Evolutionary conservation across 139 green algal species (phyloP).

Genomic region (Closterium sp.): DNA sequence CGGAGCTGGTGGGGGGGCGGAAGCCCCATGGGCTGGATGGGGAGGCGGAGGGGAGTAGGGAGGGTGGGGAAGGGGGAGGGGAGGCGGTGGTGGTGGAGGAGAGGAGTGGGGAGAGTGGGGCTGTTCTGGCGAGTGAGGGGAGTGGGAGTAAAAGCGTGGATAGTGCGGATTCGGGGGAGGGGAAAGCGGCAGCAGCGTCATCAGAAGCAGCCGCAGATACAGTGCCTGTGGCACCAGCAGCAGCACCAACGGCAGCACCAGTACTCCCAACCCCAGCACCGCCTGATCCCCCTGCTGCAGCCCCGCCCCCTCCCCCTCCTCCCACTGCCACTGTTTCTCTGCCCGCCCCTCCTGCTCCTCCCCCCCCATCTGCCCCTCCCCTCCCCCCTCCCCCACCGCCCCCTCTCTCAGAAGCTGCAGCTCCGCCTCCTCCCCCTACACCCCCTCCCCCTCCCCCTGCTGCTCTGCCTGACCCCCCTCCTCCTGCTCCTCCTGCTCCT

Average conservation of each 20-base stretch:
- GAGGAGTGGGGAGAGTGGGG: background rate
- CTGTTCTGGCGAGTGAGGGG: background rate
- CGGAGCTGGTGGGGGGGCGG: background rate
- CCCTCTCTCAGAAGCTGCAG: background rate
- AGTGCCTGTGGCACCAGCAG: background rate
- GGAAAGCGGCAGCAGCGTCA: background rate
- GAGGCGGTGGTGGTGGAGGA: background rate
- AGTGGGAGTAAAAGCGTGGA: background rate
- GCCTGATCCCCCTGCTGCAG: background rate
- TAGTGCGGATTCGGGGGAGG: background rate
- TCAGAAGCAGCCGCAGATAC: background rate
- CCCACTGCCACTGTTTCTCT: background rate
- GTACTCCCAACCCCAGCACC: background rate
- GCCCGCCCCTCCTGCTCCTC: background rate
- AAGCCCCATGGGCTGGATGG: background rate
- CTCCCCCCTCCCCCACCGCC: background rate
- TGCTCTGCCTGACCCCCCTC: background rate
- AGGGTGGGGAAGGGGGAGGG: background rate
- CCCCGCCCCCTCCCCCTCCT: background rate
- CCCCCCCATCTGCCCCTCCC: background rate
- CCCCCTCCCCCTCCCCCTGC: background rate
- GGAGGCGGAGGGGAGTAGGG: too few relatives aligned
- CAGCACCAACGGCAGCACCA: background rate
- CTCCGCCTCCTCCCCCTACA: background rate
- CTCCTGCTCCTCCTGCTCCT: background rate